Percentiles rank a stretch among this genome's conserved stretches.
These are phyloP conservation scores for Porphyrellus cyaneotinctus DNA, from an alignment of 768 basidiomycete species.

Conservation along the genomic window DNA sequence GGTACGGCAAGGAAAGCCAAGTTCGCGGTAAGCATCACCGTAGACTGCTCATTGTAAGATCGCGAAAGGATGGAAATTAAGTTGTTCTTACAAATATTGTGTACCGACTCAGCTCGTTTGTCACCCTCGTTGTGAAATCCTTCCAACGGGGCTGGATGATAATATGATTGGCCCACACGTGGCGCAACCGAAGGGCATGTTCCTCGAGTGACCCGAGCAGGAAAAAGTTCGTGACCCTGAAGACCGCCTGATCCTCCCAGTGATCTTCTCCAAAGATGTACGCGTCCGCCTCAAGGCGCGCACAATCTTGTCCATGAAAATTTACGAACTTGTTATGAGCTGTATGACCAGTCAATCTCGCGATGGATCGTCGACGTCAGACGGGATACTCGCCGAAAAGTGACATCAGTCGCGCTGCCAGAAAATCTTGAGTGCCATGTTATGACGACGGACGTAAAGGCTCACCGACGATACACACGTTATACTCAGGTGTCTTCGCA, in stretches of 20 bases:
- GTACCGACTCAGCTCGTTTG: not conserved
- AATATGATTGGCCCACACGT: not conserved
- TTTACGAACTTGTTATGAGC: not conserved
- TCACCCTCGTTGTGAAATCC: not conserved
- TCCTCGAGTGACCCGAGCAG: not conserved
- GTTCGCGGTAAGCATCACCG: not conserved
- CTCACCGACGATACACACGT: not conserved
- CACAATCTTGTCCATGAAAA: not conserved
- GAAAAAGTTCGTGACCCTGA: not conserved
- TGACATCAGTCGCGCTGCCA: not conserved
- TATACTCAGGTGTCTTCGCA: no score
- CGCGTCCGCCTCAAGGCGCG: not conserved
- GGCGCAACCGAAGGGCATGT: not conserved
- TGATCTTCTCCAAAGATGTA: not conserved
- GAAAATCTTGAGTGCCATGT: not conserved
- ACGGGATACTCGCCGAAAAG: not conserved
- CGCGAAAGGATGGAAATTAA: not conserved
- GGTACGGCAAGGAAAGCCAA: not conserved
- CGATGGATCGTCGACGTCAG: not conserved
- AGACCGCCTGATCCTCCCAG: not conserved
- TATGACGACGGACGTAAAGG: not conserved
- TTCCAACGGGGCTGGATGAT: not conserved
- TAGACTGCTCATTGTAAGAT: not conserved
- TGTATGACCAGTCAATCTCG: not conserved
- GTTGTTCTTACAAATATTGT: not conserved